Conservation (phyloP, 208 protist genomes). For the Acanthamoeba polyphaga region DNA sequence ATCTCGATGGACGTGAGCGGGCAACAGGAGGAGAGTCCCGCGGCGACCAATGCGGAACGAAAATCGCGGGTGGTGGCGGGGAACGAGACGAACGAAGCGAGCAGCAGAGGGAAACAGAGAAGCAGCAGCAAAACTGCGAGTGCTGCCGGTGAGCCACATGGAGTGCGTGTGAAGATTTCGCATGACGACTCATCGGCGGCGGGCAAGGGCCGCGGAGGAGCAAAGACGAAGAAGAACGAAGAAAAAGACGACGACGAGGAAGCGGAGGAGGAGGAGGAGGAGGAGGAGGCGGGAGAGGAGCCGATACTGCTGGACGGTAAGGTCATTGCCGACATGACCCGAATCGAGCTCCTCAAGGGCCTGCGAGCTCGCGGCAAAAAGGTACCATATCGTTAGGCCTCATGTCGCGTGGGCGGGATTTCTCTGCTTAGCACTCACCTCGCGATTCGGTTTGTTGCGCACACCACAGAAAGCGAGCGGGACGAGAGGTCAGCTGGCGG, state of each 20-base stretch:
- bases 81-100: not conserved
- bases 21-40: not conserved
- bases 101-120: not conserved
- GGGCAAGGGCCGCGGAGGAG: not conserved
- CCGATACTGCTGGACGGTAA: conserved; percentile 1
- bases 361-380: conserved; percentile 29
- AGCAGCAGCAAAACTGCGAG: not conserved
- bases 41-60: not conserved
- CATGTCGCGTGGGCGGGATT: not conserved
- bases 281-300: not conserved
- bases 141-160: not conserved
- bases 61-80: not conserved
- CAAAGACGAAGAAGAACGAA: not conserved
- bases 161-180: conserved; percentile 48
- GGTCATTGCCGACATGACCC: conserved; percentile 41
- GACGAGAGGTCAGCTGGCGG: conserved; percentile 1
- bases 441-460: not conserved
- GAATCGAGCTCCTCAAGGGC: conserved; percentile 20
- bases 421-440: not conserved
- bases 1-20: not conserved
- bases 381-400: not conserved
- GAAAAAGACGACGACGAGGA: not conserved
- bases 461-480: conserved; percentile 22
- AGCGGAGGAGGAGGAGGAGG: not conserved
- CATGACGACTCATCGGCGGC: conserved; percentile 19